Percentiles rank a stretch among this genome's conserved stretches.
These are phyloP conservation scores for Yarrowia deformans DNA, from an alignment of 805 yeast genomes.

Conservation along the genomic window DNA sequence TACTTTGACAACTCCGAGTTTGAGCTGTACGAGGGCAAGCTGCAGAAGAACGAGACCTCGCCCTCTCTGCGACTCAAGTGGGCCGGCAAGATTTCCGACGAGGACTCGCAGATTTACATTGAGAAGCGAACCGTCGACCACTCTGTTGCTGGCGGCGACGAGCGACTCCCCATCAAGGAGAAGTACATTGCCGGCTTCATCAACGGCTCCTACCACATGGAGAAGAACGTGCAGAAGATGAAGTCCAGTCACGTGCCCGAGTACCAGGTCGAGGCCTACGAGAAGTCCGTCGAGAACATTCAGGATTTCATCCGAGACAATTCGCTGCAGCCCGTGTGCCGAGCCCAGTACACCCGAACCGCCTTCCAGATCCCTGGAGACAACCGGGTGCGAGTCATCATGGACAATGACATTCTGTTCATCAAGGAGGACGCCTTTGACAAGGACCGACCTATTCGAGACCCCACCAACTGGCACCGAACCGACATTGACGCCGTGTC, in stretches of 20 bases:
- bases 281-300: conserved; percentile 64
- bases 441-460: conserved; percentile 83
- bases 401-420: conserved; percentile 86
- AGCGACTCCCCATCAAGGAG: conserved; percentile 74
- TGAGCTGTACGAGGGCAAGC: conserved; percentile 84
- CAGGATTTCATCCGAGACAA: conserved; percentile 68
- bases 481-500: conserved; percentile 78
- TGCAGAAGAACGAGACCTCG: conserved; percentile 69
- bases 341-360: conserved; percentile 87
- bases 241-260: conserved; percentile 65
- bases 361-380: conserved; percentile 99
- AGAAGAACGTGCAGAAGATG: conserved; percentile 66
- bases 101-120: conserved; percentile 77
- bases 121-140: conserved; percentile 79
- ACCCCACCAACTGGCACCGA: conserved; percentile 90
- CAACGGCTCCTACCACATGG: conserved; percentile 57
- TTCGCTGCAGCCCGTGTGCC: conserved; percentile 80
- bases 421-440: conserved; percentile 93
- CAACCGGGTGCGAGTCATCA: conserved; percentile 85
- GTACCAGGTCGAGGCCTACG: conserved; percentile 59
- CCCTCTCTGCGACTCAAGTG: conserved; percentile 87
- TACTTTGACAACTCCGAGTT: conserved; percentile 87
- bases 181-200: conserved; percentile 81
- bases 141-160: conserved; percentile 49
- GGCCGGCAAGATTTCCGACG: conserved; percentile 77